Evolutionary conservation across 148 eudicot genomes (phyloP), one percentile per base, ranked within the genome.

Genomic region (Rhododendron molle): DNA sequence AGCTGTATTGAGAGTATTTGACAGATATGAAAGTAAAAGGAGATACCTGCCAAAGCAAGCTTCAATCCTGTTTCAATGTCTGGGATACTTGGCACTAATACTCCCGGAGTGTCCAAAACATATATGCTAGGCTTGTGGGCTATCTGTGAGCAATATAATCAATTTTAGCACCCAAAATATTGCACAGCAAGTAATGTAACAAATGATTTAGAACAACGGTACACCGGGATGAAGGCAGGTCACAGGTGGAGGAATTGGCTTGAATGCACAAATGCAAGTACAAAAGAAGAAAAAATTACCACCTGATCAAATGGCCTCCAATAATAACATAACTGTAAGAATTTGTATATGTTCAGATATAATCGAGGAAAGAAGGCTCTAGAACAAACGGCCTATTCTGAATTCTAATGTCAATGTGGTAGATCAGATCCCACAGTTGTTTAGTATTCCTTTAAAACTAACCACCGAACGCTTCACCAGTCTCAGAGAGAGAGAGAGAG

Each of bases 71-170:
- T 95, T 87, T 94, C 99, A 81, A 97, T 91, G 86, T 97, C 94
- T 76, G 96, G 91, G 76, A 97, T 97, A 86, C 93, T 94, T 54
- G 98, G 99, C 85, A 95, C 96, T 86, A 97, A 89, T 85, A 97
- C 98, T 88, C 99, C 99, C 7, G 98, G 99, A 16, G 99, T 93
- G 89, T 97, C 99, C 91, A 93, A 87, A 80, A 97, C 96, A 89
- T 97, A 97, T 84, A 97, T 97, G 93, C 98, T 97, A 88, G 99
- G 99, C 82, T 89, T 92, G 82, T 97, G 93, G 28, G 99, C 98
- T 89, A 97, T 95, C 98, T 97, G 94, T 56, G 84, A 43, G 82
- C 54, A 87, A 28, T 47, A 81, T 40, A 84, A 80, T 49, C 77
- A 60, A 86, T 30, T 50, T 83, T 26, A 82, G 60, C 82, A 60